Percentiles rank a stretch among this genome's conserved stretches.
Evolutionary conservation across 2,329 filamentous ascomycete species (phyloP).

Genomic region (Sclerotinia sclerotiorum): DNA sequence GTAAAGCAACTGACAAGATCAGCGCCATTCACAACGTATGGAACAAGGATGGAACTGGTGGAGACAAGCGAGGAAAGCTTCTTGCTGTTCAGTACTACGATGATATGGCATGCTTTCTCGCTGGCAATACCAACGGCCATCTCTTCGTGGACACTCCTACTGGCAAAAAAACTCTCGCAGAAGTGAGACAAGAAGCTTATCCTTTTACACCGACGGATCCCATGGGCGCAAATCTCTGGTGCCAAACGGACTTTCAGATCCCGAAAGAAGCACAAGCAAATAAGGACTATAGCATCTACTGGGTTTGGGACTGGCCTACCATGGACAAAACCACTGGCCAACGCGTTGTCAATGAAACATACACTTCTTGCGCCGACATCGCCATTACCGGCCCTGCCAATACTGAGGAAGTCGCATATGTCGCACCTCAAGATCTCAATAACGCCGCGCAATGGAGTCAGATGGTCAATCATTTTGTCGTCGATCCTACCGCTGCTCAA

Average conservation of each 20-base stretch:
- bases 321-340: conserved; percentile 46
- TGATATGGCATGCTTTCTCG: conserved; percentile 77
- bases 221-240: conserved; percentile 62
- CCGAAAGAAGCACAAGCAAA: conserved; percentile 63
- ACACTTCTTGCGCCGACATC: conserved; percentile 59
- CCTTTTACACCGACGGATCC: conserved; percentile 50
- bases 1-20: conserved; percentile 51
- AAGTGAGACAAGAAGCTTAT: conserved; percentile 55
- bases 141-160: not conserved
- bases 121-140: conserved; percentile 32
- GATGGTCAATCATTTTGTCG: conserved; percentile 35
- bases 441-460: conserved; percentile 26
- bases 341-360: conserved; percentile 55
- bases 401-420: conserved; percentile 17
- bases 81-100: conserved; percentile 80
- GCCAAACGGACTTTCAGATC: conserved; percentile 78
- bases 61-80: conserved; percentile 73
- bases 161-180: not conserved
- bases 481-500: conserved; percentile 28
- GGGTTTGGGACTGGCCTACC: conserved; percentile 94
- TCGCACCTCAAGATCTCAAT: conserved; percentile 22
- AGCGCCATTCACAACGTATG: conserved; percentile 70
- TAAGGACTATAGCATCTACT: conserved; percentile 78
- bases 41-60: conserved; percentile 78
- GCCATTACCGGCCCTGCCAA: conserved; percentile 29